phyloP scores from a whole-genome alignment of 805 yeast genomes.

The Hanseniaspora vineae region DNA sequence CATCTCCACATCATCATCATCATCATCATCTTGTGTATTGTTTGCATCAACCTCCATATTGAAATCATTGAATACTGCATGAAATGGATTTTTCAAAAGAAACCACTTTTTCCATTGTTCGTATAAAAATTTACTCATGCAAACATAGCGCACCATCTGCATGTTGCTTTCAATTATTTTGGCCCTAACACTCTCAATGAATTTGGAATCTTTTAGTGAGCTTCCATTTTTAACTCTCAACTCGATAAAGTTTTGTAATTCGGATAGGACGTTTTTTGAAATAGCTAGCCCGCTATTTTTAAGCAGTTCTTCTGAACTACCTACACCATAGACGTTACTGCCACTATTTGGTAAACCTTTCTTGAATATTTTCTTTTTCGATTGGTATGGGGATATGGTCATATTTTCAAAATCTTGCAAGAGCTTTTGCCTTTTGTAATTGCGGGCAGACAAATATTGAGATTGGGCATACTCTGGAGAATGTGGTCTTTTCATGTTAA shows the following conservation, averaged over 20 bases:
- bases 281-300: background rate
- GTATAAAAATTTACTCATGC: slow-evolving; percentile 11
- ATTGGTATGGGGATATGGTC: slow-evolving; percentile 8
- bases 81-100: slow-evolving; percentile 6
- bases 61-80: no score
- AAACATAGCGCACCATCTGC: slow-evolving; percentile 20
- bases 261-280: background rate
- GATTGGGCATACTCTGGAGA: slow-evolving; percentile 11
- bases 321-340: background rate
- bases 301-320: no score
- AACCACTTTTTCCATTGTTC: slow-evolving; percentile 23
- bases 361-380: background rate
- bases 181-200: slow-evolving; percentile 15
- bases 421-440: slow-evolving; percentile 22
- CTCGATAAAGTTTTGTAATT: background rate
- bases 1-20: slow-evolving; percentile 4
- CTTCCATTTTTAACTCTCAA: background rate
- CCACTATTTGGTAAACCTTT: background rate
- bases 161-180: slow-evolving; percentile 15
- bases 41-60: slow-evolving; percentile 1
- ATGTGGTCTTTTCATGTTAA: slow-evolving; percentile 18
- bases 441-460: slow-evolving; percentile 12
- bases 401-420: slow-evolving; percentile 22
- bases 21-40: slow-evolving; percentile 6
- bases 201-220: background rate